Evolutionary conservation across 2,329 filamentous ascomycete species (phyloP), one percentile per base, ranked within the genome.

Genomic region (Alternaria triticimaculans): DNA sequence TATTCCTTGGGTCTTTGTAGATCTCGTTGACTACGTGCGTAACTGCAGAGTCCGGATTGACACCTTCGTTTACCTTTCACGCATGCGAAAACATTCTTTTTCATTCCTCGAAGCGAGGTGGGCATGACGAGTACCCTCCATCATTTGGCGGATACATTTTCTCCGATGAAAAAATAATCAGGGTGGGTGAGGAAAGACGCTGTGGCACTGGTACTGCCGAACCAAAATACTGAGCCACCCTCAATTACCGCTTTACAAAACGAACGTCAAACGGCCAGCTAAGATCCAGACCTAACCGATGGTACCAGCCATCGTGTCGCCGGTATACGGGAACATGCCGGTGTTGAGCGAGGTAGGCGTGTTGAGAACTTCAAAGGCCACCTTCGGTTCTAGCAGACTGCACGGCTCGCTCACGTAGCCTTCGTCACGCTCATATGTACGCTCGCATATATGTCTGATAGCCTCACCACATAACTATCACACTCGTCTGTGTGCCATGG

Each of bases 61-160:
- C 37, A 41, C 37, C 1, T 1, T 41, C 37, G n/a, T 41, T n/a
- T 41, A 10, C 15, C 37, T 3, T 18, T 12, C 21, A 3, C 28
- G 20, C 28, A 3, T 53, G 2, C 33, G 8, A 5, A 53, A 37
- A 33, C 49, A 37, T n/a, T 2, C 15, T 6, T 15, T 21, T 53
- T n/a, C 14, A 37, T 12, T 18, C 15, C 37, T 18, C 37, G 37
- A n/a, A 53, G 49, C 30, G 49, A 53, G 1, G 3, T 37, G 2
- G 5, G 11, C 8, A n/a, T 18, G 49, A 53, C 20, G 28, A 53
- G 28, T 21, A 23, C 21, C 21, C 49, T 15, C n/a, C 28, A 14
- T 33, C 49, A 53, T 37, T 53, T 37, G 49, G 49, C 49, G 20
- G 49, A 53, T 53, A 37, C 28, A n/a, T 53, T 53, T 37, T 53